Evolutionary conservation across 2,329 filamentous ascomycete genomes (phyloP).

Genomic region (Diplodia scrobiculata): DNA sequence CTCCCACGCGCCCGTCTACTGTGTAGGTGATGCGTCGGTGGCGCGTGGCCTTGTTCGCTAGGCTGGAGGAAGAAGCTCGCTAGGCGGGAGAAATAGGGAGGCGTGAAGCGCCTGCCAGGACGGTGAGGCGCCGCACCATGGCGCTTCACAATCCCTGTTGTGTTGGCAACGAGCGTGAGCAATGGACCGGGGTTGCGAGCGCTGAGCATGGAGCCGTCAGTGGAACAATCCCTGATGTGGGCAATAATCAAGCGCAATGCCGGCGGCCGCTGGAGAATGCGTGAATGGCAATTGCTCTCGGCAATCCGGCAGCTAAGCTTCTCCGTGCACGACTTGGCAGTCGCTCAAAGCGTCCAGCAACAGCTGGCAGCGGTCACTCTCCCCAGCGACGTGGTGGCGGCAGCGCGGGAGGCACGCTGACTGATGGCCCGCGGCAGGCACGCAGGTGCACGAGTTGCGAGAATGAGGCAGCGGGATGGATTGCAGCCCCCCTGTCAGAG

Average conservation of each 20-base stretch:
- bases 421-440: neutral
- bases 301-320: neutral
- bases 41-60: neutral
- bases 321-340: too few relatives aligned
- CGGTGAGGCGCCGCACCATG: neutral
- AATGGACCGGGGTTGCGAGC: too few relatives aligned
- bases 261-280: too few relatives aligned
- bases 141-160: too few relatives aligned
- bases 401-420: neutral
- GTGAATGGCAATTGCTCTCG: neutral
- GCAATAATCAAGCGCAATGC: neutral
- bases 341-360: too few relatives aligned
- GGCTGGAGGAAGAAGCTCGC: constrained; percentile 5
- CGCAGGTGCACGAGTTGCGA: neutral
- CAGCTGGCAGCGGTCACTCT: neutral
- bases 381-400: neutral
- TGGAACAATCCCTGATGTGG: neutral
- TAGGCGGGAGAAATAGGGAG: neutral
- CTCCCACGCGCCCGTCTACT: constrained; percentile 6
- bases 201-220: neutral
- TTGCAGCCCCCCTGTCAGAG: neutral
- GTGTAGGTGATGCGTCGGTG: neutral
- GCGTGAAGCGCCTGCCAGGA: neutral
- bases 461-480: neutral
- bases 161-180: too few relatives aligned